These are phyloP conservation scores for Capsella rubella DNA, from an alignment of 441 rosid species.

Conservation along the genomic window DNA sequence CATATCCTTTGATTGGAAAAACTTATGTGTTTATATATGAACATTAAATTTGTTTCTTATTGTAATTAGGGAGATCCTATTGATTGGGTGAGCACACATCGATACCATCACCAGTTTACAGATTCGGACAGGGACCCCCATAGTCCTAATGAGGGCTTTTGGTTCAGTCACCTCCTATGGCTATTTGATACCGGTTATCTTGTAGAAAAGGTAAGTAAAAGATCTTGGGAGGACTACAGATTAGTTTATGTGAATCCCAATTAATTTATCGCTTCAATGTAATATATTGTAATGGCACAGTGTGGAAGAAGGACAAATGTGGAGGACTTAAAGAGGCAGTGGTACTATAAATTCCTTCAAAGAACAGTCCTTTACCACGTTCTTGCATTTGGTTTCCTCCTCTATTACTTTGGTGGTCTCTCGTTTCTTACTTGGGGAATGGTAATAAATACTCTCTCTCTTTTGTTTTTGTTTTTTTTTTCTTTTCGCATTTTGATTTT, in stretches of 20 bases:
- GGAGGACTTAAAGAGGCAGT: slow-evolving; percentile 46
- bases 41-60: neutral
- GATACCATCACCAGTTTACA: slow-evolving; percentile 49
- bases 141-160: slow-evolving; percentile 47
- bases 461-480: neutral
- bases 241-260: slow-evolving; percentile 9
- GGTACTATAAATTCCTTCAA: slow-evolving; percentile 46
- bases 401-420: slow-evolving; percentile 46
- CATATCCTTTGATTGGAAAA: neutral
- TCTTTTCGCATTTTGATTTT: neutral
- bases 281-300: slow-evolving; percentile 23
- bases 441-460: slow-evolving; percentile 17
- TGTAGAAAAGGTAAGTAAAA: slow-evolving; percentile 39
- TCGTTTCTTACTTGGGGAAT: slow-evolving; percentile 49
- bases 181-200: slow-evolving; percentile 45
- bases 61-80: slow-evolving; percentile 46
- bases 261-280: neutral
- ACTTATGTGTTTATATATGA: neutral
- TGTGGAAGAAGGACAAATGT: slow-evolving; percentile 46
- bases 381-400: slow-evolving; percentile 44
- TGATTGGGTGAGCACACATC: slow-evolving; percentile 50
- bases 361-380: slow-evolving; percentile 43
- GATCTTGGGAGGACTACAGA: neutral
- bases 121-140: slow-evolving; percentile 48
- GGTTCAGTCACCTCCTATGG: slow-evolving; percentile 48